phyloP scores from a whole-genome alignment of 163 green algal genomes.

The Scenedesmus sp. region DNA sequence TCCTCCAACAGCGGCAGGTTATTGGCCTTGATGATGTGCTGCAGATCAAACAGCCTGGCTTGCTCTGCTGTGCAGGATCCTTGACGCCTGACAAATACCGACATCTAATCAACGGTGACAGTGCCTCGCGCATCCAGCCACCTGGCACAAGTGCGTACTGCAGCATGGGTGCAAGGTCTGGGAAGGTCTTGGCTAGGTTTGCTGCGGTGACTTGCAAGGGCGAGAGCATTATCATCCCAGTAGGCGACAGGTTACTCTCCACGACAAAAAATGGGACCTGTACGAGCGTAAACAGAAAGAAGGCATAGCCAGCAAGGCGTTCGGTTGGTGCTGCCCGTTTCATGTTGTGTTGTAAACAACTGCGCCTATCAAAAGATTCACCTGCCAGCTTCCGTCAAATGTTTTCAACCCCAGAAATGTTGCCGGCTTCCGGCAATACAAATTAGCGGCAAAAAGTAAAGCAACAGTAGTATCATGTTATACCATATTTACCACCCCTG shows the following conservation, averaged over 20 bases:
- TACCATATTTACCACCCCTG: too few relatives aligned
- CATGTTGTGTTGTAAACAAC: background rate
- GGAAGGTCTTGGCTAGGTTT: conserved; percentile 10
- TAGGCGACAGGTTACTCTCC: background rate
- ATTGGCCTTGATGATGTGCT: background rate
- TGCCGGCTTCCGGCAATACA: too few relatives aligned
- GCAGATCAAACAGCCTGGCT: conserved; percentile 1
- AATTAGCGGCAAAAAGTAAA: too few relatives aligned
- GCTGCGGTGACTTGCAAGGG: conserved; percentile 44
- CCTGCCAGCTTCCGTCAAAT: too few relatives aligned
- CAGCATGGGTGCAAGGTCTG: background rate
- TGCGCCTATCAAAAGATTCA: too few relatives aligned
- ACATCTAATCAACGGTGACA: conserved; percentile 30
- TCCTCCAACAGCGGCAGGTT: conserved; percentile 45
- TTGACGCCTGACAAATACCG: conserved; percentile 8
- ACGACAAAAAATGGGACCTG: conserved; percentile 49
- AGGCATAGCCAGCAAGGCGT: conserved; percentile 43
- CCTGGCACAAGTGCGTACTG: conserved; percentile 28
- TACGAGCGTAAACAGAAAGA: conserved; percentile 36
- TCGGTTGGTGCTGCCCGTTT: conserved; percentile 23
- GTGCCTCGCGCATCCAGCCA: conserved; percentile 15
- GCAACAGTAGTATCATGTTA: too few relatives aligned
- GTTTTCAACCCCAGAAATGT: too few relatives aligned
- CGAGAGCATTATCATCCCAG: conserved; percentile 22
- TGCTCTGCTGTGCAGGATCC: conserved; percentile 9